These are phyloP conservation scores for Alternaria angustiovoidea DNA, from an alignment of 2,329 filamentous ascomycete species.

Conservation along the genomic window DNA sequence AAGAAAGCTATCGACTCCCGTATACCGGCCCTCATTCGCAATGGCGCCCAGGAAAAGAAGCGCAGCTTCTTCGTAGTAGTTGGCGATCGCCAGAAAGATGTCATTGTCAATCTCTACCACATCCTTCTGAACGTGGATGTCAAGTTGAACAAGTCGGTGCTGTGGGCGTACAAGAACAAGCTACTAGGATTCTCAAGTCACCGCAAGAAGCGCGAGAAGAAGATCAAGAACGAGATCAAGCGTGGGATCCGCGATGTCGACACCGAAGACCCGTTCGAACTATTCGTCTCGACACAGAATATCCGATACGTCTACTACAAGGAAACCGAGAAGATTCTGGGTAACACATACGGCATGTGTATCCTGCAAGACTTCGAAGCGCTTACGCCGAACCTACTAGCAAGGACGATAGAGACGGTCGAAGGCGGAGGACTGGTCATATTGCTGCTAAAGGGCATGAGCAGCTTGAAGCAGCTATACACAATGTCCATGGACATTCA, in stretches of 20 bases:
- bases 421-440: constrained; percentile 94
- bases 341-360: constrained; percentile 98
- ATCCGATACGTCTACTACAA: constrained; percentile 99
- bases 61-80: constrained; percentile 98
- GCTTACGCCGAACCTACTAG: constrained; percentile 94
- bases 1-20: constrained; percentile 52
- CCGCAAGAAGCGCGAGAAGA: constrained; percentile 96
- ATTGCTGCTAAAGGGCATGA: constrained; percentile 93
- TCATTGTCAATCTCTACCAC: constrained; percentile 93
- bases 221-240: constrained; percentile 99
- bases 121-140: constrained; percentile 90
- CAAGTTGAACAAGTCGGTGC: constrained; percentile 92
- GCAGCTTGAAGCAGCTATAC: constrained; percentile 94
- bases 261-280: constrained; percentile 92
- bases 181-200: constrained; percentile 91
- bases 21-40: constrained; percentile 52
- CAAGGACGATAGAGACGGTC: constrained; percentile 94
- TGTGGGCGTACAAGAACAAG: constrained; percentile 99
- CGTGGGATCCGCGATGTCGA: constrained; percentile 92
- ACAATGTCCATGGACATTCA: constrained; percentile 98
- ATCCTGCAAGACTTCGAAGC: constrained; percentile 98
- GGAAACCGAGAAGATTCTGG: constrained; percentile 97
- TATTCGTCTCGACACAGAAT: constrained; percentile 95
- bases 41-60: constrained; percentile 78
- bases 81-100: constrained; percentile 92